These are phyloP conservation scores for Mycena capillaripes DNA, from an alignment of 768 basidiomycete species.

Conservation along the genomic window DNA sequence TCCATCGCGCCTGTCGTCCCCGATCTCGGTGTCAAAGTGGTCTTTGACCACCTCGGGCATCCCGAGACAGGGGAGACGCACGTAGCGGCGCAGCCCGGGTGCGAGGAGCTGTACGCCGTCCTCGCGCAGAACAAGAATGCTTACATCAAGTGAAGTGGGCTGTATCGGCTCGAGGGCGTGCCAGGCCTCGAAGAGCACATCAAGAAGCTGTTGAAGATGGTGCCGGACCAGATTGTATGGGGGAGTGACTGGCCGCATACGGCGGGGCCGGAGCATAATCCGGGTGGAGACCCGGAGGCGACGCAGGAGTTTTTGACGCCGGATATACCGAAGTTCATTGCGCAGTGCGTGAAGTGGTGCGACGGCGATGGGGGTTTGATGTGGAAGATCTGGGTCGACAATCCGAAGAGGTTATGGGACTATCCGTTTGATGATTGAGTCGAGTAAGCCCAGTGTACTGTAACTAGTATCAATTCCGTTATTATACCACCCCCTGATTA, in stretches of 20 bases:
- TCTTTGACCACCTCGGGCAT: constrained; percentile 7
- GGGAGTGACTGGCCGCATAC: background rate
- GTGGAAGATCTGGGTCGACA: constrained; percentile 3
- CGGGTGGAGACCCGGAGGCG: constrained; percentile 2
- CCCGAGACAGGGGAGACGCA: constrained; percentile 1
- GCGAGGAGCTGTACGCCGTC: background rate
- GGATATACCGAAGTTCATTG: constrained; percentile 1
- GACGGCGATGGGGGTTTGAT: constrained; percentile 4
- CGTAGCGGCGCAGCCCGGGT: background rate
- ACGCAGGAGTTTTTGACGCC: constrained; percentile 6
- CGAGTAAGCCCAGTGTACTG: no score
- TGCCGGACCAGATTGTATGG: constrained; percentile 7
- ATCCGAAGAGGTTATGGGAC: constrained; percentile 6
- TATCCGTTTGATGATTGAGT: constrained; percentile 11
- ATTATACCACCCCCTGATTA: no score
- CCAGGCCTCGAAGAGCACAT: constrained; percentile 3
- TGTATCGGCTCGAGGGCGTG: constrained; percentile 4
- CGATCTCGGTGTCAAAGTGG: constrained; percentile 4
- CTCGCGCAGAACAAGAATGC: constrained; percentile 5
- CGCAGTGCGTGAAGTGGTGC: constrained; percentile 3
- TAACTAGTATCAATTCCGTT: no score
- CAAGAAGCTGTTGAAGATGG: constrained; percentile 2
- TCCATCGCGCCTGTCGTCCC: background rate
- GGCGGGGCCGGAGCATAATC: constrained; percentile 7
- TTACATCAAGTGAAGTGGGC: constrained; percentile 1